Conservation (phyloP, 2,329 filamentous ascomycete genomes). For the Aspergillus persii region DNA sequence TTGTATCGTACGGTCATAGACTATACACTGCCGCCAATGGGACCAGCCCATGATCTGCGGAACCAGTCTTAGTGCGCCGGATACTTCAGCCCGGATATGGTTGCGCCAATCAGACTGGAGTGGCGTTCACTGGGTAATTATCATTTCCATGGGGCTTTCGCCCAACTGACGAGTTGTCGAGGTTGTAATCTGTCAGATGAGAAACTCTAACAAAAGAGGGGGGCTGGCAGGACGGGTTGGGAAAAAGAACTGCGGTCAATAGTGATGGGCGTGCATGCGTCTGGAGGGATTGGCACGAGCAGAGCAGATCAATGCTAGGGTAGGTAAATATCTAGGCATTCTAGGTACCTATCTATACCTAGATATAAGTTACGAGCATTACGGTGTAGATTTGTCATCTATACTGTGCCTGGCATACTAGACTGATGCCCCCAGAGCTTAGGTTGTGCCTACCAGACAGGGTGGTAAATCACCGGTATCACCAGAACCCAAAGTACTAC, state of each 20-base stretch:
- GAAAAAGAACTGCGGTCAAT: not conserved
- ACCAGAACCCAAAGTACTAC: not conserved
- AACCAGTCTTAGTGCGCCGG: slow-evolving; percentile 9
- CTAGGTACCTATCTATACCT: no score
- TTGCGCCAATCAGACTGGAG: slow-evolving; percentile 10
- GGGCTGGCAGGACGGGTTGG: not conserved
- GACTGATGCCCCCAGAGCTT: no score
- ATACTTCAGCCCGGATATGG: slow-evolving; percentile 13
- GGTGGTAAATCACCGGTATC: not conserved
- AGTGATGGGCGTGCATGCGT: not conserved
- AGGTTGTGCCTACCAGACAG: not conserved
- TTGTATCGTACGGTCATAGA: not conserved
- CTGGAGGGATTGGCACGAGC: not conserved
- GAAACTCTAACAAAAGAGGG: not conserved
- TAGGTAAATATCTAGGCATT: no score
- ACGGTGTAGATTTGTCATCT: not conserved
- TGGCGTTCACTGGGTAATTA: slow-evolving; percentile 13
- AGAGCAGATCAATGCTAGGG: no score
- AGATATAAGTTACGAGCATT: not conserved
- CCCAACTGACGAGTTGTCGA: not conserved
- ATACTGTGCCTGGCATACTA: not conserved
- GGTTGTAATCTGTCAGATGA: not conserved
- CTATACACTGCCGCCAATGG: not conserved
- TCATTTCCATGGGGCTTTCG: not conserved
- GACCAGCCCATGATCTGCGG: slow-evolving; percentile 15